Conservation (phyloP, 345 rosid genomes). For the Dipteronia sinensis region DNA sequence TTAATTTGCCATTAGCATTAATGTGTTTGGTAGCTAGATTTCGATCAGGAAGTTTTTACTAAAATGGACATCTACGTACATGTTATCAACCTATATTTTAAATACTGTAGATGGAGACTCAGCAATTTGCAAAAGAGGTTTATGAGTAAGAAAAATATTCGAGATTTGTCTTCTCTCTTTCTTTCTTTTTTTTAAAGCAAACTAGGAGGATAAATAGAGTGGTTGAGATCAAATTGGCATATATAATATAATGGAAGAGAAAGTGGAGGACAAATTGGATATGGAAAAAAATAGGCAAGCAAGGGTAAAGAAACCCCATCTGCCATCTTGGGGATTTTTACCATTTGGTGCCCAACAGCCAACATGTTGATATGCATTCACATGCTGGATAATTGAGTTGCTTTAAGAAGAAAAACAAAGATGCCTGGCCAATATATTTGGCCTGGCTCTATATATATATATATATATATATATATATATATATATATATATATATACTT, state of each 20-base stretch:
- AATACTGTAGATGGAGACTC: too few relatives aligned
- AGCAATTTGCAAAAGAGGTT: too few relatives aligned
- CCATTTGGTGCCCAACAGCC: neutral
- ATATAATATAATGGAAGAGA: neutral
- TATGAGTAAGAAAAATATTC: too few relatives aligned
- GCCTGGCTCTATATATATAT: neutral
- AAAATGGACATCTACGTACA: too few relatives aligned
- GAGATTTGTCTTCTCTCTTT: neutral
- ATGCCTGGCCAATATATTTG: constrained; percentile 12
- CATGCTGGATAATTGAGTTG: constrained; percentile 4
- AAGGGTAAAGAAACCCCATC: neutral
- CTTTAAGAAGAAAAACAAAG: constrained; percentile 8
- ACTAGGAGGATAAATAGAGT: neutral
- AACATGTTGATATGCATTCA: neutral
- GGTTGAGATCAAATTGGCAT: constrained; percentile 1
- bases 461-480: neutral
- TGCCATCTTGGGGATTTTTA: neutral
- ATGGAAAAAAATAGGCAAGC: neutral
- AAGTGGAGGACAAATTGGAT: neutral
- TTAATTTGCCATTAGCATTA: too few relatives aligned
- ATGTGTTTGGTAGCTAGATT: too few relatives aligned
- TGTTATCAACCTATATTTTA: too few relatives aligned
- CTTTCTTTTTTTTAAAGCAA: neutral
- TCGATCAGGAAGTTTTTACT: too few relatives aligned
- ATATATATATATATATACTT: neutral